Evolutionary conservation across 768 basidiomycete species (phyloP), one percentile per base, ranked within the genome.

Genomic region (Boletus rex-veris): DNA sequence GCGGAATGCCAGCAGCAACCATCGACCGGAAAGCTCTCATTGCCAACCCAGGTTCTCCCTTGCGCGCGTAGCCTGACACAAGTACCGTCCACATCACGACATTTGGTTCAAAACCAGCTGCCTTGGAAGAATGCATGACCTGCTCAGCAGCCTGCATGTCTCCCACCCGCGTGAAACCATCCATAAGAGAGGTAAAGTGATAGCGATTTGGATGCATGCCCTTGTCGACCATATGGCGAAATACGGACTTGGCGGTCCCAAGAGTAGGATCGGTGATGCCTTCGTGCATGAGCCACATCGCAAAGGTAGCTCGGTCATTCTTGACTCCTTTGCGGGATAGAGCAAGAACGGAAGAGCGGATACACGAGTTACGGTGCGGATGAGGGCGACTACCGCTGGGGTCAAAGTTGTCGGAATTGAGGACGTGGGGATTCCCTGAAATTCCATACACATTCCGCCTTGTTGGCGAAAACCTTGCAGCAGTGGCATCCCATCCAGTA

Each of bases 51-150:
- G 86, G 80, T 31, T 82, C 71, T 14, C 80, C 79, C 48, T 76
- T 75, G n/a, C 81, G 80, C 19, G 81, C 86, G 66, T 85, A 80
- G 3, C 87, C 90, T 35, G 77, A 74, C 59, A 94, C 84, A 55
- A 94, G 77, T 56, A 86, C 83, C 24, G 90, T 92, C 74, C 84
- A 88, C 78, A 89, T 82, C 42, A 85, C 78, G 18, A 81, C 76
- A 58, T 84, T 83, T 19, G 84, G 80, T 21, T 73, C 68, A 54
- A 86, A 65, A 24, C 83, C 82, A 5, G 77, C 74, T 38, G 73
- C 69, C 38, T 66, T 62, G 26, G 83, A 80, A 16, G 80, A 70
- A 54, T 69, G 71, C 74, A 94, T 77, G 40, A 84, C 71, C 47
- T 75, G 74, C 52, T 77, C 68, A 24, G 90, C 88, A 18, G 74